Conservation (phyloP, 441 rosid species). For the Geranium incanum region DNA sequence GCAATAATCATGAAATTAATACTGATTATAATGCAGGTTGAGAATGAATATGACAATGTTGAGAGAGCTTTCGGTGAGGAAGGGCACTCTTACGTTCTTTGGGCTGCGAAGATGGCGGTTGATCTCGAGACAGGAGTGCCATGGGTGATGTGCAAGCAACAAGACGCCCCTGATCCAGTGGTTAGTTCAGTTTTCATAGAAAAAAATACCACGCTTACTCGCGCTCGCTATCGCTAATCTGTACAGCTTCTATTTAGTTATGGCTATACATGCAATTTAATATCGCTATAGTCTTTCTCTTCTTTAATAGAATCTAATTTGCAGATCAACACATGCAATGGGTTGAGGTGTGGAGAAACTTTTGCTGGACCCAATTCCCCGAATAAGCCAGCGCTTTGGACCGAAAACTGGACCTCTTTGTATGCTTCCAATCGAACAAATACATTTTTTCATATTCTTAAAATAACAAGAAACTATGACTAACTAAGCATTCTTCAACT, state of each 20-base stretch:
- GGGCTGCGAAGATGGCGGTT: conserved; percentile 64
- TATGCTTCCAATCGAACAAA: conserved; percentile 19
- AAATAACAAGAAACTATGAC: neutral
- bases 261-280: neutral
- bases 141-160: conserved; percentile 72
- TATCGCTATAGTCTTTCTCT: neutral
- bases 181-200: conserved; percentile 21
- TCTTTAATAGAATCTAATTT: neutral
- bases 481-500: too few species aligned
- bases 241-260: neutral
- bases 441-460: neutral
- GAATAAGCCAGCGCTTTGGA: conserved; percentile 57
- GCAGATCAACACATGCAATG: conserved; percentile 66
- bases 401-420: conserved; percentile 75
- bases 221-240: too few species aligned
- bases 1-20: neutral
- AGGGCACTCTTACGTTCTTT: conserved; percentile 45
- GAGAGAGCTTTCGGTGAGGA: conserved; percentile 41
- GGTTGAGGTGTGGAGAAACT: conserved; percentile 65
- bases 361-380: conserved; percentile 60
- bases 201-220: too few species aligned
- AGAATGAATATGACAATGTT: conserved; percentile 58
- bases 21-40: conserved; percentile 34
- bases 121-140: conserved; percentile 57
- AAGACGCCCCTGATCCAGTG: conserved; percentile 69